Conservation (phyloP, 1,139 yeast genomes). For the Blastobotrys persicus region DNA sequence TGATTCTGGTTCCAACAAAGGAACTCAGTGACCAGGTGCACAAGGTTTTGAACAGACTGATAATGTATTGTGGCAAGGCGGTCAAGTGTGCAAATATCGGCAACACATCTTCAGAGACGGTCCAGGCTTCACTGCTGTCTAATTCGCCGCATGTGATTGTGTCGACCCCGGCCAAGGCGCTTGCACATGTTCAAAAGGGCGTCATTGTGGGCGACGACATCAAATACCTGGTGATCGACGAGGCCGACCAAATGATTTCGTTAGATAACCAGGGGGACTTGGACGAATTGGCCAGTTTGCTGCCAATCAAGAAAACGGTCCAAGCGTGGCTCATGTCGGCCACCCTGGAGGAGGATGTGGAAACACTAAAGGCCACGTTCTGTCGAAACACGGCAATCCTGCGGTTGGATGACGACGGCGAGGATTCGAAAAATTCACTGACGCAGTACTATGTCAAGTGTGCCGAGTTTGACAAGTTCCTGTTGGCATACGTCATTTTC, state of each 20-base stretch:
- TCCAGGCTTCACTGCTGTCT: slow-evolving; percentile 63
- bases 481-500: slow-evolving; percentile 86
- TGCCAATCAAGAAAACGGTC: slow-evolving; percentile 70
- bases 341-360: slow-evolving; percentile 83
- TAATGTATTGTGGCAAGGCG: slow-evolving; percentile 66
- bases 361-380: slow-evolving; percentile 67
- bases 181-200: slow-evolving; percentile 44
- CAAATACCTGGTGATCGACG: slow-evolving; percentile 82
- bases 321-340: slow-evolving; percentile 98
- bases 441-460: slow-evolving; percentile 85
- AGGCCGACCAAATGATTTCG: slow-evolving; percentile 86
- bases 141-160: slow-evolving; percentile 76
- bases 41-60: slow-evolving; percentile 64
- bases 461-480: slow-evolving; percentile 86
- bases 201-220: slow-evolving; percentile 46
- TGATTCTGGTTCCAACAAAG: slow-evolving; percentile 79
- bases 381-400: slow-evolving; percentile 86
- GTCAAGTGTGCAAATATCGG: slow-evolving; percentile 72
- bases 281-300: slow-evolving; percentile 51
- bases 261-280: slow-evolving; percentile 92
- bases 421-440: slow-evolving; percentile 52
- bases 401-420: slow-evolving; percentile 55
- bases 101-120: slow-evolving; percentile 67
- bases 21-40: slow-evolving; percentile 84
- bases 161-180: slow-evolving; percentile 82